Base-by-base conservation (phyloP, 179 eudicot genomes). In the Amaranthus tricolor region DNA sequence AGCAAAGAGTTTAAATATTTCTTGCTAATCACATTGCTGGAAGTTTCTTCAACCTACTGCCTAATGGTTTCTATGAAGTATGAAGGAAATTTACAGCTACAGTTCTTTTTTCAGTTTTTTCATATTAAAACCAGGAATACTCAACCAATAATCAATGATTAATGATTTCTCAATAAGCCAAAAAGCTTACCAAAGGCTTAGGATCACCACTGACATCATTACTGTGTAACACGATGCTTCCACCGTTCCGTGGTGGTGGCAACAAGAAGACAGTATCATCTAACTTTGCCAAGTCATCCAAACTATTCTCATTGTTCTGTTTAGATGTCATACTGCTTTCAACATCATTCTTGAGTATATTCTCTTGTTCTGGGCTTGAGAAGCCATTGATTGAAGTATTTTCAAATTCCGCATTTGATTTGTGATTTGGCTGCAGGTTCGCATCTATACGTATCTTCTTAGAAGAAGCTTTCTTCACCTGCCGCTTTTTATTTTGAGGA, bases 401-500 rank as follows among this genome's bases (percentile, higher is more conserved):
- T 70, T 74, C 93, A 51, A 74, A 19, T 19, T 84, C 88, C 47
- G 71, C 68, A n/a, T 78, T 83, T 76, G 63, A 82, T 52, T 84
- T 84, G 55, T 69, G 82, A 73, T 64, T 83, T 57, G 80, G 82
- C 81, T 81, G 82, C 58, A 90, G 62, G 50, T 82, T 77, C 40
- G 83, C 84, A 74, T 84, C 84, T 73, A 82, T 77, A 62, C 80
- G 77, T 72, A 83, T 83, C 71, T 75, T 77, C 70, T 81, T 73
- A 7, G 85, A 84, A 73, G 87, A 74, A 21, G 64, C 64, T 78
- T 87, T 94, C 91, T 89, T 92, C n/a, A 80, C 70, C 73, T 74
- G 77, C 43, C 81, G 89, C 73, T 76, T 87, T 86, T 82, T 92
- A 57, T 79, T 82, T 71, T 88, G 91, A 19, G 90, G 85, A 71